phyloP scores from a whole-genome alignment of 2,329 filamentous ascomycete species.

The Arthrobotrys sphaeroides region DNA sequence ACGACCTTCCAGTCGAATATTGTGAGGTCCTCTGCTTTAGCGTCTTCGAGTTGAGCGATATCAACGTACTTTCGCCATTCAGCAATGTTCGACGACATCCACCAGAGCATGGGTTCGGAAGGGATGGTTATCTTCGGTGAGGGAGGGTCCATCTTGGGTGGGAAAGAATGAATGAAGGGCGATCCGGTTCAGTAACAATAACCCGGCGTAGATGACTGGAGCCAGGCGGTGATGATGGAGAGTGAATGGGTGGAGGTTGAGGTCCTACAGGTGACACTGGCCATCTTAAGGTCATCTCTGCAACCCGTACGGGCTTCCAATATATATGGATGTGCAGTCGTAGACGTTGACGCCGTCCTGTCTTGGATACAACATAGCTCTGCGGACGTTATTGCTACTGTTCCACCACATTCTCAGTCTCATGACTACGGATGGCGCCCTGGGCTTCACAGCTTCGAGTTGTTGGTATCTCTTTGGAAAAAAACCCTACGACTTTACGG shows the following conservation, averaged over 20 bases:
- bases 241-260: not conserved
- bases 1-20: slow-evolving; percentile 52
- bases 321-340: not conserved
- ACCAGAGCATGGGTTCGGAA: slow-evolving; percentile 32
- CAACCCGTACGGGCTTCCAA: not conserved
- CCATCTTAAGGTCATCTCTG: not conserved
- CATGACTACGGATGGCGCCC: not conserved
- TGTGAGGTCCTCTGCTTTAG: slow-evolving; percentile 21
- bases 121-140: slow-evolving; percentile 25
- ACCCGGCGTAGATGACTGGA: too few species aligned
- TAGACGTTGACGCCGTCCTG: not conserved
- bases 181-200: too few species aligned
- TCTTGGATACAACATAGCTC: not conserved
- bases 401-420: not conserved
- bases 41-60: slow-evolving; percentile 23
- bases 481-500: not conserved
- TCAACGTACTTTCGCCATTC: slow-evolving; percentile 33
- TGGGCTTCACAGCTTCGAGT: not conserved
- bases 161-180: too few species aligned
- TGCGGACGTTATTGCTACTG: not conserved
- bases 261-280: not conserved
- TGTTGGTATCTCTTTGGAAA: not conserved
- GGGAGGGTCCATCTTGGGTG: slow-evolving; percentile 7
- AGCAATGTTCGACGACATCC: slow-evolving; percentile 33
- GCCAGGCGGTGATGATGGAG: not conserved